Percentiles rank a stretch among this genome's conserved stretches.
Conservation (phyloP, 2,329 filamentous ascomycete genomes). For the Cryphonectria nitschkei region DNA sequence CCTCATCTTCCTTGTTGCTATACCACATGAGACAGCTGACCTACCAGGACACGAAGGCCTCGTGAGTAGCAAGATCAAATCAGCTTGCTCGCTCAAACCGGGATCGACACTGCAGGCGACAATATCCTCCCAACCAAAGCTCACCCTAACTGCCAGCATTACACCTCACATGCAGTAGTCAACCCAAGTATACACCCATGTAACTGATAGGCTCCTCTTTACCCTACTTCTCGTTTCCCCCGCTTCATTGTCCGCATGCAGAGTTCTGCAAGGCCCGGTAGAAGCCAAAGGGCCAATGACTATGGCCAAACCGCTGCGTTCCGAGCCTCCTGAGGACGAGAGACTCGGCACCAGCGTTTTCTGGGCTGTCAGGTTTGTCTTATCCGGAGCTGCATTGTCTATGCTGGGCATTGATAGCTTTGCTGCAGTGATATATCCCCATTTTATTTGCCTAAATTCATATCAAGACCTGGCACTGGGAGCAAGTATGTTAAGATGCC, state of each 20-base stretch:
- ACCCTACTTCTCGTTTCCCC: no score
- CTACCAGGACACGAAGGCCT: not conserved
- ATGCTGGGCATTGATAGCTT: not conserved
- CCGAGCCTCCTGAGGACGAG: no score
- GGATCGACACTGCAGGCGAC: slow-evolving; percentile 4
- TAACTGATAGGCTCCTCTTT: not conserved
- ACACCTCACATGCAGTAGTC: slow-evolving; percentile 4
- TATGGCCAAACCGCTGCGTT: no score
- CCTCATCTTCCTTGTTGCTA: not conserved
- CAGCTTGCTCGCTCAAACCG: not conserved
- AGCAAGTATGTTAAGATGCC: not conserved
- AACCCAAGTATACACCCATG: not conserved
- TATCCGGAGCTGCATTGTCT: no score
- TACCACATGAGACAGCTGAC: not conserved
- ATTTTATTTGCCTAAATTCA: not conserved
- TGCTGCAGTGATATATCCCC: not conserved
- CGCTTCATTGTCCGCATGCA: not conserved
- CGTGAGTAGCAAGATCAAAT: not conserved
- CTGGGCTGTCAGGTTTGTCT: no score
- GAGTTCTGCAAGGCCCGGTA: no score
- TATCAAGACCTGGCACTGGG: not conserved
- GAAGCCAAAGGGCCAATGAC: no score
- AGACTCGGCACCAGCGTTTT: no score
- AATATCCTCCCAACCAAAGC: not conserved
- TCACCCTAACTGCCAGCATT: not conserved